Percentiles rank a stretch among this genome's conserved stretches.
phyloP scores from a whole-genome alignment of 306 rosid species.

The Leucaena leucocephala region DNA sequence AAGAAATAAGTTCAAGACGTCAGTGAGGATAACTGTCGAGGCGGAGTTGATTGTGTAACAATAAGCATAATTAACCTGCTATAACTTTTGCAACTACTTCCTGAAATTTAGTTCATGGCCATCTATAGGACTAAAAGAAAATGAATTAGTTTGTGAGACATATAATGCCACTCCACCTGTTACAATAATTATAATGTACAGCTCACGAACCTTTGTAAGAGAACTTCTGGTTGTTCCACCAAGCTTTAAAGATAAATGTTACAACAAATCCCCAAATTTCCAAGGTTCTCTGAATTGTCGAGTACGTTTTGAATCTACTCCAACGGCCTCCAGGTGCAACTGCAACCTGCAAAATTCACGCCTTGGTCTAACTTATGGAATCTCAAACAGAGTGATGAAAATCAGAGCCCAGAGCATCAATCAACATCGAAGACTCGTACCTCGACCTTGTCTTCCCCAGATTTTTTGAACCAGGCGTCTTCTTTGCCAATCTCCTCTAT shows the following conservation, averaged over 20 bases:
- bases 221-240: conserved; percentile 80
- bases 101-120: conserved; percentile 6
- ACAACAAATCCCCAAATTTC: conserved; percentile 99
- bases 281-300: conserved; percentile 92
- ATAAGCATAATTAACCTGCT: conserved; percentile 24
- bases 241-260: conserved; percentile 71
- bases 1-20: not conserved
- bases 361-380: conserved; percentile 8
- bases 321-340: conserved; percentile 97
- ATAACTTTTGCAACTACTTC: conserved; percentile 18
- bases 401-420: conserved; percentile 17
- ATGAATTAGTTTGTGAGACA: conserved; percentile 14
- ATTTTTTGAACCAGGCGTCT: conserved; percentile 87
- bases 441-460: conserved; percentile 52
- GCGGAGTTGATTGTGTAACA: not conserved
- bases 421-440: conserved; percentile 44
- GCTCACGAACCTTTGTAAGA: conserved; percentile 67
- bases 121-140: not conserved
- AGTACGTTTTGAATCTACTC: conserved; percentile 95
- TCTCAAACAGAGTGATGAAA: conserved; percentile 13
- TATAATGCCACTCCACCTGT: conserved; percentile 2
- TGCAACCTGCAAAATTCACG: conserved; percentile 69
- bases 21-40: conserved; percentile 13
- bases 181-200: not conserved
- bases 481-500: conserved; percentile 95